A percentile compares a stretch with the other conserved stretches of the same genome.
Evolutionary conservation across 2,329 filamentous ascomycete genomes (phyloP).

Genomic region (Botryotinia narcissicola): DNA sequence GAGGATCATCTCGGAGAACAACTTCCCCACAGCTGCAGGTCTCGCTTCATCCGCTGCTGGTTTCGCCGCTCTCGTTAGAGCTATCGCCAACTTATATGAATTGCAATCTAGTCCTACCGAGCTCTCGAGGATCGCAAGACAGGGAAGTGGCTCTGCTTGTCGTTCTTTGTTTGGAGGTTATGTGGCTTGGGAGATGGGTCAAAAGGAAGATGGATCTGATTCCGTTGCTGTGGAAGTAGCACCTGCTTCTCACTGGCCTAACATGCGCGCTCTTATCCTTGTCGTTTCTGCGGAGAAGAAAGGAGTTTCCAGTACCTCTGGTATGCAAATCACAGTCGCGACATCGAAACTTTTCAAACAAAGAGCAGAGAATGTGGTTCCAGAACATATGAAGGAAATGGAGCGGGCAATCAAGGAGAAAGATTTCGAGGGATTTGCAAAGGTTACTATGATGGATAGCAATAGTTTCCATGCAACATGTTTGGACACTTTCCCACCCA

Average conservation of each 20-base stretch:
- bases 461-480: constrained; percentile 97
- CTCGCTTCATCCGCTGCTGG: constrained; percentile 71
- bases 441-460: constrained; percentile 92
- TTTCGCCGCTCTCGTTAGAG: constrained; percentile 71
- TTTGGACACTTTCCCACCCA: constrained; percentile 92
- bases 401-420: constrained; percentile 72
- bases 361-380: constrained; percentile 74
- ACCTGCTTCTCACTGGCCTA: constrained; percentile 86
- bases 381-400: constrained; percentile 79
- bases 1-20: constrained; percentile 92
- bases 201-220: constrained; percentile 74
- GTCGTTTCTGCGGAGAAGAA: constrained; percentile 95
- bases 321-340: constrained; percentile 95
- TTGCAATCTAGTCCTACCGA: constrained; percentile 78
- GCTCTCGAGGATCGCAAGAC: constrained; percentile 83
- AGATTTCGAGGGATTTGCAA: constrained; percentile 84
- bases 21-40: constrained; percentile 96
- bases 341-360: constrained; percentile 85
- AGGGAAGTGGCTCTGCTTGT: constrained; percentile 93
- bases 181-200: constrained; percentile 88
- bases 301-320: constrained; percentile 85
- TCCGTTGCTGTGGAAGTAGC: constrained; percentile 87
- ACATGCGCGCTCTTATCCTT: constrained; percentile 88
- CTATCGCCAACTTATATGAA: constrained; percentile 88
- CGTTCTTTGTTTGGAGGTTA: constrained; percentile 92